Evolutionary conservation across 2,329 filamentous ascomycete genomes (phyloP), one percentile per base, ranked within the genome.

Genomic region (Juglanconis juglandina): DNA sequence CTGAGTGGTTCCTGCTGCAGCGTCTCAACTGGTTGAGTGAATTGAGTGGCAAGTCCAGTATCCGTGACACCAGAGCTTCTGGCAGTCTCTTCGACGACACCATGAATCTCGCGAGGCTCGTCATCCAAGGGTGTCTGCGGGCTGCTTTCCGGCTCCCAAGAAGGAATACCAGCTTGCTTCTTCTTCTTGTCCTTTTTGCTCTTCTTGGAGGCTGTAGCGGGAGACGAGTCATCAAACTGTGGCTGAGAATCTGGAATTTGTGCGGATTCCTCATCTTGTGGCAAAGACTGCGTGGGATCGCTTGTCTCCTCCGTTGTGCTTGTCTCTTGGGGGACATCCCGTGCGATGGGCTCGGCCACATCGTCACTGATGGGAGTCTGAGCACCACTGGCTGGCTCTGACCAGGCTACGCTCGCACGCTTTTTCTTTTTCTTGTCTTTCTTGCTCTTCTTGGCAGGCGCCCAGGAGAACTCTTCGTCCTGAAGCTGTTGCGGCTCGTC

Each of bases 401-500:
- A 24, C 53, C 63, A 55, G 41, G 63, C 47, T 60, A 64, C 52
- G 55, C 64, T 63, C 4, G 56, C 51, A 14, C 67, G 70, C 60
- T 71, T 72, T 59, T 73, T 77, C 60, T 73, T 77, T 32, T 56
- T 56, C 68, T 74, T 77, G 48, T 68, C 73, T 56, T 64, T 64
- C 53, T 74, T 74, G 53, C 48, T 59, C 48, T 62, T 59, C 59
- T 75, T 74, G 39, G 66, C 65, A 56, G 68, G 67, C 46, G 67
- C 64, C 32, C 68, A 61, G 39, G 70, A 66, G 17, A 60, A 54
- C 65, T 56, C 69, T 63, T 55, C 61, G 64, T 53, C 69, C 65
- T 61, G 68, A 17, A 50, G 17, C 41, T 34, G 49, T 17, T 59
- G 42, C 17, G 33, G 42, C 17, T 56, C 44, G n/a, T 14, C 42